These are phyloP conservation scores for Stylosanthes scabra DNA, from an alignment of 331 rosid species.

Conservation along the genomic window DNA sequence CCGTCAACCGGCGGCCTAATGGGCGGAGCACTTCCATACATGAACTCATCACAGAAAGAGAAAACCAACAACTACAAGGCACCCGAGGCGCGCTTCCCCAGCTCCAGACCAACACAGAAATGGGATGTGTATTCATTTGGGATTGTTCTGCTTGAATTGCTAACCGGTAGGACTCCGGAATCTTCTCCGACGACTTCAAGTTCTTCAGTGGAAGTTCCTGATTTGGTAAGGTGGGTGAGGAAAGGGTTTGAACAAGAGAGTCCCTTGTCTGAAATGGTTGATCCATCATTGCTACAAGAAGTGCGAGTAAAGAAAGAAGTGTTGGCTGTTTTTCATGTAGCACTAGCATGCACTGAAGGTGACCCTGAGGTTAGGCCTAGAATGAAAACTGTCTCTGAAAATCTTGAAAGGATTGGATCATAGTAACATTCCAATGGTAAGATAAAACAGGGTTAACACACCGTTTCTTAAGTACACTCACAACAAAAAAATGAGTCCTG, in stretches of 20 bases:
- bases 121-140: slow-evolving; percentile 93
- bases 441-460: neutral
- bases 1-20: slow-evolving; percentile 85
- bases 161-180: slow-evolving; percentile 87
- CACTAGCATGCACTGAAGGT: slow-evolving; percentile 84
- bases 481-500: too few relatives aligned
- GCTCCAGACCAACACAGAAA: slow-evolving; percentile 71
- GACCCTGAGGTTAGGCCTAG: slow-evolving; percentile 85
- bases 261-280: slow-evolving; percentile 88
- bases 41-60: slow-evolving; percentile 66
- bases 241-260: slow-evolving; percentile 87
- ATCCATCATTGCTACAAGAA: slow-evolving; percentile 75
- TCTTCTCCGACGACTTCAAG: slow-evolving; percentile 77
- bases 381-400: slow-evolving; percentile 85
- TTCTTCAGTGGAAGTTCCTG: slow-evolving; percentile 69
- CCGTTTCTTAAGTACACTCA: too few relatives aligned
- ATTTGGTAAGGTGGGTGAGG: slow-evolving; percentile 81
- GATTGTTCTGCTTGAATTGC: slow-evolving; percentile 73
- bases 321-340: slow-evolving; percentile 79
- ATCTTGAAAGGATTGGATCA: slow-evolving; percentile 71
- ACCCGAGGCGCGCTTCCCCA: slow-evolving; percentile 75
- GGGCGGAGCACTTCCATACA: slow-evolving; percentile 87
- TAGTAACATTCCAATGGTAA: slow-evolving; percentile 15
- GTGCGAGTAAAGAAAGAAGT: slow-evolving; percentile 88
- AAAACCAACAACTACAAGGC: slow-evolving; percentile 64